These are phyloP conservation scores for Penicillium flavigenum DNA, from an alignment of 495 filamentous ascomycete species.

Conservation along the genomic window DNA sequence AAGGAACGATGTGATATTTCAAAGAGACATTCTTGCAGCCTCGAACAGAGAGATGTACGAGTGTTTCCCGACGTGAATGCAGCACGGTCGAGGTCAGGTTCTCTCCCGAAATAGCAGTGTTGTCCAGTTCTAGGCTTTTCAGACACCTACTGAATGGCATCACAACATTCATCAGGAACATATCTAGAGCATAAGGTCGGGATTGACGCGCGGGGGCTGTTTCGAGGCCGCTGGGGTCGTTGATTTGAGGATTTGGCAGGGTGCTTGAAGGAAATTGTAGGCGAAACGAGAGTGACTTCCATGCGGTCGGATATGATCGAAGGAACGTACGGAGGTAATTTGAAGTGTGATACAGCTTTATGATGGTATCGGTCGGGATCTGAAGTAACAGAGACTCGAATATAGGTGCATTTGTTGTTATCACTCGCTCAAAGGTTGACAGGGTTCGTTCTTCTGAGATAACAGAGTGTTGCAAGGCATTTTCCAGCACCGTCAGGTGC, in stretches of 20 bases:
- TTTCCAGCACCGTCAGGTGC: constrained; percentile 31
- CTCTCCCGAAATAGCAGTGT: constrained; percentile 59
- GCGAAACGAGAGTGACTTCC: constrained; percentile 60
- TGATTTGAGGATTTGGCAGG: constrained; percentile 32
- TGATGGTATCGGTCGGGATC: constrained; percentile 53
- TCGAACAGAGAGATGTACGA: constrained; percentile 60
- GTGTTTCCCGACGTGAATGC: constrained; percentile 49
- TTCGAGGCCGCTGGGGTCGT: constrained; percentile 37
- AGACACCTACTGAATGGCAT: constrained; percentile 56
- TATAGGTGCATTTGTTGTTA: constrained; percentile 56
- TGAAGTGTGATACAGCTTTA: constrained; percentile 59
- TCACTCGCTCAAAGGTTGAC: constrained; percentile 51
- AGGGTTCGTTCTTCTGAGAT: constrained; percentile 35
- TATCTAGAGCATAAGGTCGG: constrained; percentile 56
- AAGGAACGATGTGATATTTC: constrained; percentile 64
- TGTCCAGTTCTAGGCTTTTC: constrained; percentile 57
- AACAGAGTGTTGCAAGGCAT: constrained; percentile 28
- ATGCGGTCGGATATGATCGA: constrained; percentile 57
- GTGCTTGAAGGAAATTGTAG: constrained; percentile 49
- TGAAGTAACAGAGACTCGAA: constrained; percentile 59
- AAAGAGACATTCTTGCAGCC: constrained; percentile 66
- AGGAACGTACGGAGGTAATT: constrained; percentile 55
- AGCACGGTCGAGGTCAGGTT: constrained; percentile 55
- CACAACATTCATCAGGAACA: constrained; percentile 55
- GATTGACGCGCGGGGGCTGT: constrained; percentile 48